Conservation (phyloP, 768 basidiomycete species). For the Lentinus brumalis region DNA sequence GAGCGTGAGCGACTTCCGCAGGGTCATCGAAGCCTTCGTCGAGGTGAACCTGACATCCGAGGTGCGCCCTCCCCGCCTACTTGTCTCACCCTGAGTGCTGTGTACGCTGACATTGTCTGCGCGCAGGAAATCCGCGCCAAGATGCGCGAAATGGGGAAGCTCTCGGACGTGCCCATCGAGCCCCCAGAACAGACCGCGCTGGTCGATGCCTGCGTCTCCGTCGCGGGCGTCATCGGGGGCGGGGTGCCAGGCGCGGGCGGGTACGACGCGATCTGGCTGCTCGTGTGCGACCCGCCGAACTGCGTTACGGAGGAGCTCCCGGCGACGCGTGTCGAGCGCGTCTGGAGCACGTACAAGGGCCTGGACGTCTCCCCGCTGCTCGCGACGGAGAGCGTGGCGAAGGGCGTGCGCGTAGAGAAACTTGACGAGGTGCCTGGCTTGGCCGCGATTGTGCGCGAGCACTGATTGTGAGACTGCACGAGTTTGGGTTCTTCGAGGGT, state of each 20-base stretch:
- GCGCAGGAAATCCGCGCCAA: slow-evolving; percentile 68
- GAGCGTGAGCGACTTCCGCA: slow-evolving; percentile 20
- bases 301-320: slow-evolving; percentile 50
- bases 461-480: background rate
- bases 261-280: slow-evolving; percentile 95
- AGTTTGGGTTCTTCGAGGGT: background rate
- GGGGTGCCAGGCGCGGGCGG: slow-evolving; percentile 98
- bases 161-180: slow-evolving; percentile 84
- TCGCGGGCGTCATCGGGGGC: slow-evolving; percentile 88
- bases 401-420: slow-evolving; percentile 66
- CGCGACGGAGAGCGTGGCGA: slow-evolving; percentile 66
- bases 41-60: slow-evolving; percentile 59
- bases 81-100: background rate
- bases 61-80: slow-evolving; percentile 37
- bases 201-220: slow-evolving; percentile 72
- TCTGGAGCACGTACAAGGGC: slow-evolving; percentile 66
- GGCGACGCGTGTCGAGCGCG: slow-evolving; percentile 59
- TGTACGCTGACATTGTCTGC: background rate
- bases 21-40: slow-evolving; percentile 57
- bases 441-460: slow-evolving; percentile 29
- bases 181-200: slow-evolving; percentile 84
- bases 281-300: slow-evolving; percentile 64
- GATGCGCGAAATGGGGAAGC: slow-evolving; percentile 84
- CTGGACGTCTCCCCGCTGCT: slow-evolving; percentile 72
- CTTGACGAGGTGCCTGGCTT: slow-evolving; percentile 61